Conservation (phyloP, 345 rosid species). For the Salix arbutifolia region DNA sequence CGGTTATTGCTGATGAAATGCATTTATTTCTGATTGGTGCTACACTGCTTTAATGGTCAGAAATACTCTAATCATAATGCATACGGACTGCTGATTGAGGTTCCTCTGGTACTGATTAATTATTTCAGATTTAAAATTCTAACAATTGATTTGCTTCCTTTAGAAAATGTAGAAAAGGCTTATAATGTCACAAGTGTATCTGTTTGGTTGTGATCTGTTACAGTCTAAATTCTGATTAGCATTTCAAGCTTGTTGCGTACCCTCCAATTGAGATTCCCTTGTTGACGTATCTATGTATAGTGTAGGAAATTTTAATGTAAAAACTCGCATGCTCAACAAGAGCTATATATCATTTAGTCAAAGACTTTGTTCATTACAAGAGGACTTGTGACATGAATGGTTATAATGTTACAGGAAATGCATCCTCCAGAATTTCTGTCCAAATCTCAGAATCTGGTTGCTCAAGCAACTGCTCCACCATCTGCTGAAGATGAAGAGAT, state of each 20-base stretch:
- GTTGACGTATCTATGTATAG: not conserved
- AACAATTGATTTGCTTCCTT: not conserved
- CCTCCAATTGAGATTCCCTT: not conserved
- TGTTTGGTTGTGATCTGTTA: not conserved
- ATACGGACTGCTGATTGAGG: not conserved
- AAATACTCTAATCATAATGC: not conserved
- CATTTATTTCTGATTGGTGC: not conserved
- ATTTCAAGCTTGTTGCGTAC: not conserved
- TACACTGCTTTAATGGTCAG: not conserved
- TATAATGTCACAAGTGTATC: not conserved
- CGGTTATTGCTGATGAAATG: not conserved
- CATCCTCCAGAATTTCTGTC: conserved; percentile 64
- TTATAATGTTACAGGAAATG: conserved; percentile 40
- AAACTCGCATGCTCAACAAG: not conserved
- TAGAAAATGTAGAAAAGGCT: not conserved
- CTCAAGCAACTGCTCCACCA: conserved; percentile 67
- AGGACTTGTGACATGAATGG: not conserved
- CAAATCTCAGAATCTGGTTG: conserved; percentile 29
- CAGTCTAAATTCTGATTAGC: not conserved
- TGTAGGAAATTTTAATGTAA: not conserved
- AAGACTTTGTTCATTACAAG: not conserved
- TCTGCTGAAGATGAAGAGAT: conserved; percentile 54
- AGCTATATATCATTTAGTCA: not conserved
- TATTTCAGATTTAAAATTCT: not conserved
- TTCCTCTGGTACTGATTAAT: not conserved